These are phyloP conservation scores for Cryptomeria japonica DNA, from an alignment of 75 land plant genomes.

Conservation along the genomic window DNA sequence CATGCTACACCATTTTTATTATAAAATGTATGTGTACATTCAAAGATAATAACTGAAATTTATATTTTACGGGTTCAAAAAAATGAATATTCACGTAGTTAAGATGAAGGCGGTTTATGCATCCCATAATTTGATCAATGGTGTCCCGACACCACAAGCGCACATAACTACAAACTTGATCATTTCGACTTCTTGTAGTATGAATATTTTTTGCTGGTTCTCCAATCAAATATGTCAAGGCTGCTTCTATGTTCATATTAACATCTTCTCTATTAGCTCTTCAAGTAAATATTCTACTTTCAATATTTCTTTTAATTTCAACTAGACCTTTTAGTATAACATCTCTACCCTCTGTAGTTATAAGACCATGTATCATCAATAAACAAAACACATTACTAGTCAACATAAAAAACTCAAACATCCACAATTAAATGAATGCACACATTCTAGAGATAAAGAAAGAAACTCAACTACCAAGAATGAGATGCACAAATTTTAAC, in stretches of 20 bases:
- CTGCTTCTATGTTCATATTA: conserved; percentile 98
- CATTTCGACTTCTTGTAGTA: conserved; percentile 97
- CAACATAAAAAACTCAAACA: neutral
- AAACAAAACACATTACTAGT: conserved; percentile 5
- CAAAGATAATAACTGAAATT: neutral
- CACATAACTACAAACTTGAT: conserved; percentile 91
- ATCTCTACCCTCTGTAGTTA: conserved; percentile 64
- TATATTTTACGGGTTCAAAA: neutral
- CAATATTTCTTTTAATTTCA: conserved; percentile 73
- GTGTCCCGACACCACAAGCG: conserved; percentile 98
- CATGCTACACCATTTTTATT: neutral
- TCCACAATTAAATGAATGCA: neutral
- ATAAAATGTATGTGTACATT: neutral
- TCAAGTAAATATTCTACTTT: conserved; percentile 79
- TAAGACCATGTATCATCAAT: conserved; percentile 71
- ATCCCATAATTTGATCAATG: conserved; percentile 50
- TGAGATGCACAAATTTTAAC: neutral
- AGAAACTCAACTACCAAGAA: neutral
- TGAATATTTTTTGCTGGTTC: conserved; percentile 99
- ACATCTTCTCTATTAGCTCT: conserved; percentile 97
- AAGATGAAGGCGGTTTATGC: conserved; percentile 77
- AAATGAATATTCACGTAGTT: neutral
- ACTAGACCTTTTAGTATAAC: conserved; percentile 69
- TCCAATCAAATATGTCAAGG: conserved; percentile 85
- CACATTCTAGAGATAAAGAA: neutral